A percentile compares a stretch with the other conserved stretches of the same genome.
Evolutionary conservation across 1,139 yeast species (phyloP).

Genomic region (Kurtzmaniella natalensis): DNA sequence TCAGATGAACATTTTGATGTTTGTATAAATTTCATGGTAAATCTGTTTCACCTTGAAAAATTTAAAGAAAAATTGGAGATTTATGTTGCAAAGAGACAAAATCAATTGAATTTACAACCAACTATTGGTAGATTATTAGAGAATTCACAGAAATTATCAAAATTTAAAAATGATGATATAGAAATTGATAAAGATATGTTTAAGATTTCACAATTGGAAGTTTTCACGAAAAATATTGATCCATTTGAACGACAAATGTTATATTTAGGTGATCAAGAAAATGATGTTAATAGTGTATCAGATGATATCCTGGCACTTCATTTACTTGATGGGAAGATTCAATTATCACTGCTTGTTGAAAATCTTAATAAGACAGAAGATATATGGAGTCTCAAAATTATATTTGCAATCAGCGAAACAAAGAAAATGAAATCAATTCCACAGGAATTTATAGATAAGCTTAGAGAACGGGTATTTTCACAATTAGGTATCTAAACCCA

Average conservation of each 20-base stretch:
- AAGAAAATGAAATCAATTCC: slow-evolving; percentile 6
- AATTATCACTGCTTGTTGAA: slow-evolving; percentile 42
- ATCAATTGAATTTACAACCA: slow-evolving; percentile 37
- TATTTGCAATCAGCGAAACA: slow-evolving; percentile 58
- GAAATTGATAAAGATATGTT: slow-evolving; percentile 21
- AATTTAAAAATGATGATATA: slow-evolving; percentile 27
- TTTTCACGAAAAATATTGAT: slow-evolving; percentile 23
- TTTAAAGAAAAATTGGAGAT: slow-evolving; percentile 45
- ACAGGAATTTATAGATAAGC: slow-evolving; percentile 3
- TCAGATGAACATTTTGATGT: slow-evolving; percentile 45
- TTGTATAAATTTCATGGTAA: slow-evolving; percentile 33
- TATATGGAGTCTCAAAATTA: slow-evolving; percentile 59
- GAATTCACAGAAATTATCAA: slow-evolving; percentile 27
- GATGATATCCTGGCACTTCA: slow-evolving; percentile 9
- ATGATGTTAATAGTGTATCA: slow-evolving; percentile 10
- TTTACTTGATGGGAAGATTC: slow-evolving; percentile 46
- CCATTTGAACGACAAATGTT: slow-evolving; percentile 30
- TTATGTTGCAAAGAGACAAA: slow-evolving; percentile 45
- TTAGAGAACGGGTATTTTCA: slow-evolving; percentile 1
- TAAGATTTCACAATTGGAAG: slow-evolving; percentile 19
- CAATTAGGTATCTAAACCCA: neutral
- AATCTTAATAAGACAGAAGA: slow-evolving; percentile 49
- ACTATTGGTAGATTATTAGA: slow-evolving; percentile 33
- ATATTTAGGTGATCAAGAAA: slow-evolving; percentile 5
- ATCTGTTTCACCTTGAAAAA: slow-evolving; percentile 35